Evolutionary conservation across 2,329 filamentous ascomycete species (phyloP).

Genomic region (Botryotinia globosa): DNA sequence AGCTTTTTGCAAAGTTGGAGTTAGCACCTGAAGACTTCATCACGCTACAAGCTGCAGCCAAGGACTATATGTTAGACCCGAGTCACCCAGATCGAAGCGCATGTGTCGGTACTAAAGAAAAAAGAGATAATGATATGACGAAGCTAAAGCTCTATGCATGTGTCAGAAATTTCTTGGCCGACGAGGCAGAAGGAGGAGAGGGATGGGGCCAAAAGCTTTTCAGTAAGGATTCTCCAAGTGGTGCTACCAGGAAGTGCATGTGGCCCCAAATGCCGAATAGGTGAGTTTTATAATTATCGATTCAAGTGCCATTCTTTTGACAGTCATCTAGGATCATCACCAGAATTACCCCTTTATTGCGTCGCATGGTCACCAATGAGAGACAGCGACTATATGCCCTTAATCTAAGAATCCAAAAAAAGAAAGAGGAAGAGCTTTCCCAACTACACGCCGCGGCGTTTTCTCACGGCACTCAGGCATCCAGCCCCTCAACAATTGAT

Average conservation of each 20-base stretch:
- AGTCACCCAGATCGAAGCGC: constrained; percentile 35
- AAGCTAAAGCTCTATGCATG: constrained; percentile 36
- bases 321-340: constrained; percentile 30
- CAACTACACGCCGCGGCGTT: not conserved
- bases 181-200: constrained; percentile 28
- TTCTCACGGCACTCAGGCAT: not conserved
- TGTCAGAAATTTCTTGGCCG: constrained; percentile 34
- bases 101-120: constrained; percentile 32
- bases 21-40: constrained; percentile 35
- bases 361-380: constrained; percentile 40
- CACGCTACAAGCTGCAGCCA: constrained; percentile 37
- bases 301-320: constrained; percentile 22
- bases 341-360: constrained; percentile 35
- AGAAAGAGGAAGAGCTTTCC: constrained; percentile 19
- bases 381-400: constrained; percentile 36
- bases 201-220: constrained; percentile 37
- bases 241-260: constrained; percentile 28
- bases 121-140: constrained; percentile 32
- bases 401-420: constrained; percentile 27
- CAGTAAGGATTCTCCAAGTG: constrained; percentile 25
- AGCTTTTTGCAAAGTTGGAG: constrained; percentile 34
- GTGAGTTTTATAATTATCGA: constrained; percentile 27
- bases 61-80: constrained; percentile 37
- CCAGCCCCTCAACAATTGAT: not conserved
- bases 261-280: constrained; percentile 36